Evolutionary conservation across 2,329 filamentous ascomycete species (phyloP), one percentile per base, ranked within the genome.

Genomic region (Sporothrix variecibatus): DNA sequence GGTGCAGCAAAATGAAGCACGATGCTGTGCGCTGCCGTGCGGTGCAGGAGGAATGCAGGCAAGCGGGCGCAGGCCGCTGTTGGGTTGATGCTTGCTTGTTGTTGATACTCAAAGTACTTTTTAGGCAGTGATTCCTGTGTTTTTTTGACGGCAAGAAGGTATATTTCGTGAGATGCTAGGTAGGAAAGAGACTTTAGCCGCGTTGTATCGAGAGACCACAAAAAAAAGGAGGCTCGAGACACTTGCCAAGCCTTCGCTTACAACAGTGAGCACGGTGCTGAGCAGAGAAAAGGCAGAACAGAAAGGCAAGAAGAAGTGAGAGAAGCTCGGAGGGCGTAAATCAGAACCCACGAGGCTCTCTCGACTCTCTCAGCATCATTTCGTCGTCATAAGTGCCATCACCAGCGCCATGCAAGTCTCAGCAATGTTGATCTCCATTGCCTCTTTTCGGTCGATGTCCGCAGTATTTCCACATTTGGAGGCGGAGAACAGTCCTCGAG

Each of bases 231-330:
- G 65, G 65, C 65, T 34, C 65, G 65, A 68, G 65, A 34, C 65
- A 38, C 26, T 12, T 68, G 65, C 64, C 65, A 68, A 68, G 65
- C 26, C 65, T 68, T 68, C 65, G 65, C 65, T 67, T 68, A 43
- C 43, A 68, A 31, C 65, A 65, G 34, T 23, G 60, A 26, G 60
- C 38, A 38, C 12, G 43, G 38, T 26, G 12, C 23, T 46, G 38
- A 26, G 23, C 34, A 26, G 12, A 43, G 11, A 46, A 8, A 1
- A 40, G 1, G n/a, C 5, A 56, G 23, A 56, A 67, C 4, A 67
- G 38, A 46, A 46, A 28, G 11, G 2, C 17, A 12, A 40, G 40
- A 49, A 12, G 6, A 49, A 20, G 43, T 49, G 43, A 20, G 43
- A 49, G 12, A 49, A 49, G 15, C 15, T 64, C 58, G 58, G 58